Conservation (phyloP, 164 flowering plant genomes). For the Brasenia schreberi region DNA sequence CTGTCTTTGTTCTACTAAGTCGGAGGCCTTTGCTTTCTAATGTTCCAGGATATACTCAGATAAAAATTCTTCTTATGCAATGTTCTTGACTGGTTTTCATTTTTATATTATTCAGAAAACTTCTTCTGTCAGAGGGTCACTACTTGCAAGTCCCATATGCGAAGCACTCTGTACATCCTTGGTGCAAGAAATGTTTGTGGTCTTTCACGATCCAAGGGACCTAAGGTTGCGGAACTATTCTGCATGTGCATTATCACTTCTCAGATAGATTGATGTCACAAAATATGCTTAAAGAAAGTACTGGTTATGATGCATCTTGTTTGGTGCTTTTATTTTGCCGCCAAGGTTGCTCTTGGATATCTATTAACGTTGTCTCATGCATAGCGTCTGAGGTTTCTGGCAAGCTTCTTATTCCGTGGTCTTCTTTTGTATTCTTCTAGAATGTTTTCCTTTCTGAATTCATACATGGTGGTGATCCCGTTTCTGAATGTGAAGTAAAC, state of each 20-base stretch:
- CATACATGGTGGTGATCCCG: too few relatives aligned
- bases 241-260: conserved; percentile 88
- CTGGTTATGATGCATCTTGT: conserved; percentile 8
- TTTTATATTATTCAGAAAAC: conserved; percentile 34
- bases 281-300: conserved; percentile 16
- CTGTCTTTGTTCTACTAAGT: too few relatives aligned
- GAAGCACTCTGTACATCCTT: conserved; percentile 39
- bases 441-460: too few relatives aligned
- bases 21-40: too few relatives aligned
- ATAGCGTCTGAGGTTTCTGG: background rate
- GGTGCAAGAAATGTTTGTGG: conserved; percentile 81
- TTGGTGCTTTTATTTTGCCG: conserved; percentile 3
- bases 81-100: background rate
- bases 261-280: conserved; percentile 42
- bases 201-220: conserved; percentile 60
- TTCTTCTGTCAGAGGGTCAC: conserved; percentile 42
- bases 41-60: too few relatives aligned
- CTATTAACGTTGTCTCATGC: background rate
- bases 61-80: background rate
- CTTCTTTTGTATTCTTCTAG: background rate
- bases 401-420: background rate
- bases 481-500: too few relatives aligned
- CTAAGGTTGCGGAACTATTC: conserved; percentile 63
- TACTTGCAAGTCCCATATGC: conserved; percentile 42
- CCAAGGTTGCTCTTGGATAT: background rate